Conservation (phyloP, 2,329 filamentous ascomycete species). For the Cryphonectria carpinicola region DNA sequence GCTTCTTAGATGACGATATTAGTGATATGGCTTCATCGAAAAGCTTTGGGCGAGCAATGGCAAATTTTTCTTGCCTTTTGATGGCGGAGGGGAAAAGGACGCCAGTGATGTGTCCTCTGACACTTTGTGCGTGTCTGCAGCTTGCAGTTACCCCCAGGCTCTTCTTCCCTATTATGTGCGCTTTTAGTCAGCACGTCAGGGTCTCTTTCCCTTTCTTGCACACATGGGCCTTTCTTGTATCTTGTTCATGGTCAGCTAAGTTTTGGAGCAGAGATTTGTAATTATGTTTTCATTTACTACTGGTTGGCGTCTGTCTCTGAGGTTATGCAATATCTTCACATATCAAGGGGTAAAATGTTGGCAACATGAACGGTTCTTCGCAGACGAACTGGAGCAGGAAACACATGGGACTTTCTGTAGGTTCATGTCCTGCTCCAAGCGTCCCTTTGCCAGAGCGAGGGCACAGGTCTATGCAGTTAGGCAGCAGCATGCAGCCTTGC, state of each 20-base stretch:
- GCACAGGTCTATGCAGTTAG: background rate
- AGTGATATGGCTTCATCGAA: background rate
- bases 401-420: background rate
- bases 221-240: background rate
- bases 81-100: background rate
- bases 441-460: background rate
- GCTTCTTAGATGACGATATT: background rate
- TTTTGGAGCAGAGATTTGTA: background rate
- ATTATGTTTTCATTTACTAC: background rate
- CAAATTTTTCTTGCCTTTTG: background rate
- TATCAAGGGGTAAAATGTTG: background rate
- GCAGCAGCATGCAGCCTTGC: background rate
- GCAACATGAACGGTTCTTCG: too few relatives aligned
- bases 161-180: background rate
- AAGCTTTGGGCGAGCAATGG: background rate
- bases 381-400: background rate
- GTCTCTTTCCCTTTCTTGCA: background rate
- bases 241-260: background rate
- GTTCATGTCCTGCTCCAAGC: background rate
- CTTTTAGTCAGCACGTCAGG: background rate
- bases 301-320: background rate
- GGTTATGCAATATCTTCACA: background rate
- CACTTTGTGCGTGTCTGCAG: background rate
- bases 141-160: background rate
- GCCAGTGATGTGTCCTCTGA: background rate